phyloP scores from a whole-genome alignment of 2,329 filamentous ascomycete genomes.

The Plenodomus lindquistii region DNA sequence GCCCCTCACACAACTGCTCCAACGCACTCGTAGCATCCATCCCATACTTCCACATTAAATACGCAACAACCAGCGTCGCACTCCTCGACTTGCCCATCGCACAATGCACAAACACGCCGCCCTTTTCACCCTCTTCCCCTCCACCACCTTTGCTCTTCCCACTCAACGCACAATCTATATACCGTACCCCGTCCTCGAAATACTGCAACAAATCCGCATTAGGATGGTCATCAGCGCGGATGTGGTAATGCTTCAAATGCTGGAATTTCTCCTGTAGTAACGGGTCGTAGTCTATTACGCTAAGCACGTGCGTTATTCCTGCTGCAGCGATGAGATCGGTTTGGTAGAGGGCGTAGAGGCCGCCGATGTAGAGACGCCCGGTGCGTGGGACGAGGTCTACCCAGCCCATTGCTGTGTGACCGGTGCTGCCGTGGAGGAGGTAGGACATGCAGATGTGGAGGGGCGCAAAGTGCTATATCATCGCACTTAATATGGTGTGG shows the following conservation, averaged over 20 bases:
- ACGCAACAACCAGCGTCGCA: slow-evolving; percentile 39
- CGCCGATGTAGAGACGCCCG: slow-evolving; percentile 46
- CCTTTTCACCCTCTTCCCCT: slow-evolving; percentile 1
- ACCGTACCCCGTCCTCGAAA: slow-evolving; percentile 24
- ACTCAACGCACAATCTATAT: slow-evolving; percentile 29
- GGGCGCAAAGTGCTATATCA: no score
- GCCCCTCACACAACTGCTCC: slow-evolving; percentile 36
- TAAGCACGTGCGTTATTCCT: slow-evolving; percentile 39
- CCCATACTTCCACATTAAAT: slow-evolving; percentile 35
- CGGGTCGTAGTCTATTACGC: slow-evolving; percentile 40
- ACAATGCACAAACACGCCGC: slow-evolving; percentile 40
- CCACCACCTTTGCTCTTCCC: neutral
- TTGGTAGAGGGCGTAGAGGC: slow-evolving; percentile 48
- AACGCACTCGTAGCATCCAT: slow-evolving; percentile 22
- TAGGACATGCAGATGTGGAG: slow-evolving; percentile 28
- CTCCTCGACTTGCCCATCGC: slow-evolving; percentile 42
- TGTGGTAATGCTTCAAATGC: slow-evolving; percentile 36
- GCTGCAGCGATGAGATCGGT: slow-evolving; percentile 38
- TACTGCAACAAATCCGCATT: slow-evolving; percentile 35
- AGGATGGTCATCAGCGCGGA: slow-evolving; percentile 39
- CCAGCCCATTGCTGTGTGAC: slow-evolving; percentile 42
- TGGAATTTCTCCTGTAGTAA: slow-evolving; percentile 28
- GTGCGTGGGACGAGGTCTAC: slow-evolving; percentile 44
- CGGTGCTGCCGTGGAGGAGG: slow-evolving; percentile 36
- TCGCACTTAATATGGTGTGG: no score